Percentiles rank a stretch among this genome's conserved stretches.
Conservation (phyloP, 345 rosid species). For the Euphorbia lathyris region DNA sequence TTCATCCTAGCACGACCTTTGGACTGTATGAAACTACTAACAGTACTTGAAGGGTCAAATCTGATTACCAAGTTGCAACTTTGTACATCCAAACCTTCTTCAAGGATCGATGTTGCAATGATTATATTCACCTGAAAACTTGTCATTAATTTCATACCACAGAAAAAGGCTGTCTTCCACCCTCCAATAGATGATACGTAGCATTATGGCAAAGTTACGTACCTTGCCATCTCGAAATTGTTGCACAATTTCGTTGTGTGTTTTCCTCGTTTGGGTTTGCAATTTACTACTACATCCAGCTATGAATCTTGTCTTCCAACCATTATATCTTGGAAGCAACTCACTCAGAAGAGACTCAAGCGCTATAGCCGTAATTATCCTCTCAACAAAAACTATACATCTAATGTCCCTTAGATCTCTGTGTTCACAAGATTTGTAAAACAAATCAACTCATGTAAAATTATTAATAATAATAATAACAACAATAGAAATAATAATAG, state of each 20-base stretch:
- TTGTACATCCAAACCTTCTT: constrained; percentile 94
- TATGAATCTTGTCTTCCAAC: constrained; percentile 63
- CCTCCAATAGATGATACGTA: background rate
- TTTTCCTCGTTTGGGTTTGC: constrained; percentile 55
- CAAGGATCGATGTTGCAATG: constrained; percentile 91
- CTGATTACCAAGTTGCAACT: constrained; percentile 81
- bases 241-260: constrained; percentile 71
- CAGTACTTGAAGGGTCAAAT: constrained; percentile 77
- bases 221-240: constrained; percentile 80
- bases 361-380: constrained; percentile 67
- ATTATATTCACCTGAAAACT: constrained; percentile 71
- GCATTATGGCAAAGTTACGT: constrained; percentile 1
- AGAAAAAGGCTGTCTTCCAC: background rate
- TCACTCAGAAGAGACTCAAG: constrained; percentile 51
- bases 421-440: constrained; percentile 10
- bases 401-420: constrained; percentile 61
- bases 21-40: constrained; percentile 96
- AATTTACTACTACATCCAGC: constrained; percentile 66
- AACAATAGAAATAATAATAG: no score
- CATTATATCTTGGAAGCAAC: constrained; percentile 49
- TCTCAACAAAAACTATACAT: constrained; percentile 79
- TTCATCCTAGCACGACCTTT: constrained; percentile 94
- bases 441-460: background rate
- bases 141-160: constrained; percentile 3
- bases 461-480: no score